A percentile compares a stretch with the other conserved stretches of the same genome.
Evolutionary conservation across 768 basidiomycete genomes (phyloP).

Genomic region (Leccinum fibrillosum): DNA sequence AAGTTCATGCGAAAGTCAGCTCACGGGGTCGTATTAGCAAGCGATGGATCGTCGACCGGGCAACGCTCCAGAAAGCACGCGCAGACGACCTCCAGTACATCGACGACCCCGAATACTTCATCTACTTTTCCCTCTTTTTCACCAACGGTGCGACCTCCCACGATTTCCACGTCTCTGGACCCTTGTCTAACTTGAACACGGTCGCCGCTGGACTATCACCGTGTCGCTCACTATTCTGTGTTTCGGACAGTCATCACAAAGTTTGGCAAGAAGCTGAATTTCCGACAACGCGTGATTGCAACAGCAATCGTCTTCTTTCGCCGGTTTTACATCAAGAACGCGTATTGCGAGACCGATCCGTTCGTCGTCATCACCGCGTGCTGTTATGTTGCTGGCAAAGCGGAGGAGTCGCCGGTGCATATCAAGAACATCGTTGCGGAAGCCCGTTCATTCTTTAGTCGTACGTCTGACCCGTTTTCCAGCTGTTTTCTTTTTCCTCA

Average conservation of each 20-base stretch:
- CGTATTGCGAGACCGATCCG: too few relatives aligned
- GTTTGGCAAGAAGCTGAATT: constrained; percentile 49
- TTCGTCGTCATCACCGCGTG: too few relatives aligned
- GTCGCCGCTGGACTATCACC: background rate
- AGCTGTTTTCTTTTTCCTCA: background rate
- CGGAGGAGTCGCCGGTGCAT: constrained; percentile 92
- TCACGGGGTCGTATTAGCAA: constrained; percentile 51
- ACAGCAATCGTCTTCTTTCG: too few relatives aligned
- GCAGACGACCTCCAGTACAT: constrained; percentile 76
- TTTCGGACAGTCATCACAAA: constrained; percentile 67
- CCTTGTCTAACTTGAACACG: background rate
- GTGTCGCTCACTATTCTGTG: background rate
- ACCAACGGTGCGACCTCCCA: constrained; percentile 61
- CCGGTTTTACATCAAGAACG: too few relatives aligned
- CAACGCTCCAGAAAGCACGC: constrained; percentile 70
- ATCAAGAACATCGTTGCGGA: constrained; percentile 91
- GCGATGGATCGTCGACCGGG: constrained; percentile 87
- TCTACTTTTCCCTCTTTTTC: constrained; percentile 85
- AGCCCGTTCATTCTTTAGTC: constrained; percentile 71
- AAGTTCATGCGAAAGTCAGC: constrained; percentile 10
- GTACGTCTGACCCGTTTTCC: constrained; percentile 38
- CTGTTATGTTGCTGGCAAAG: constrained; percentile 94
- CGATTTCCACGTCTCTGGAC: background rate
- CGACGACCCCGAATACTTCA: constrained; percentile 71
- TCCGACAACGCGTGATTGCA: too few relatives aligned